Evolutionary conservation across 2,329 filamentous ascomycete genomes (phyloP).

Genomic region (Tolypocladium ovalisporum): DNA sequence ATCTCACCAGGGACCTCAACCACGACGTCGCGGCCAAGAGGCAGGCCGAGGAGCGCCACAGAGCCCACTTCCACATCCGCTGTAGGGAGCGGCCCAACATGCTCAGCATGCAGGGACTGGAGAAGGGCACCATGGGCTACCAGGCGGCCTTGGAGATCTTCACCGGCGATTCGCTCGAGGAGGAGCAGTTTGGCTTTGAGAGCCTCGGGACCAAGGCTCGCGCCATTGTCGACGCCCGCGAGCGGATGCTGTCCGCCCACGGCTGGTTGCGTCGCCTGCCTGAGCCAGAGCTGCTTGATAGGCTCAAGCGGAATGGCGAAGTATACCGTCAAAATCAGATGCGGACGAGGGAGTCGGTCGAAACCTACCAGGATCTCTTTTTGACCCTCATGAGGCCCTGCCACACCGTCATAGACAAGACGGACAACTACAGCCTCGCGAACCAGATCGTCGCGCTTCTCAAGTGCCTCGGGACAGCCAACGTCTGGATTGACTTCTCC

Average conservation of each 20-base stretch:
- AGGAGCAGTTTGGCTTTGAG: constrained; percentile 50
- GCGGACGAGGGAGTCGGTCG: constrained; percentile 38
- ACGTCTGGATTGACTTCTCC: constrained; percentile 66
- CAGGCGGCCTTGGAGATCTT: constrained; percentile 56
- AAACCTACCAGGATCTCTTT: constrained; percentile 54
- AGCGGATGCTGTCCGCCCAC: constrained; percentile 41
- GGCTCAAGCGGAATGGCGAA: constrained; percentile 44
- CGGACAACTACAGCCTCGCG: constrained; percentile 51
- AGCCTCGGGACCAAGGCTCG: constrained; percentile 42
- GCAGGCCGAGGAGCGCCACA: constrained; percentile 31
- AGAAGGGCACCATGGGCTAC: constrained; percentile 61
- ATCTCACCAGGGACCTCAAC: constrained; percentile 41
- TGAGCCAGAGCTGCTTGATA: constrained; percentile 46
- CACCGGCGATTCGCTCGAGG: constrained; percentile 52
- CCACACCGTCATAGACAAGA: constrained; percentile 42
- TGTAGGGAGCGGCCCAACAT: constrained; percentile 57
- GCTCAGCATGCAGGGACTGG: constrained; percentile 60
- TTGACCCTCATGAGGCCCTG: constrained; percentile 47
- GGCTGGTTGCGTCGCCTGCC: constrained; percentile 45
- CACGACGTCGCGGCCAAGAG: constrained; percentile 32
- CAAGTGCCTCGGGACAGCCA: constrained; percentile 51
- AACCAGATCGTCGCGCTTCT: constrained; percentile 61
- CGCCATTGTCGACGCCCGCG: constrained; percentile 45
- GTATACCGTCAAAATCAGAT: constrained; percentile 43
- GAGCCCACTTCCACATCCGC: constrained; percentile 47